Evolutionary conservation across 768 basidiomycete genomes (phyloP), one percentile per base, ranked within the genome.

Genomic region (Coprinopsis marcescibilis): DNA sequence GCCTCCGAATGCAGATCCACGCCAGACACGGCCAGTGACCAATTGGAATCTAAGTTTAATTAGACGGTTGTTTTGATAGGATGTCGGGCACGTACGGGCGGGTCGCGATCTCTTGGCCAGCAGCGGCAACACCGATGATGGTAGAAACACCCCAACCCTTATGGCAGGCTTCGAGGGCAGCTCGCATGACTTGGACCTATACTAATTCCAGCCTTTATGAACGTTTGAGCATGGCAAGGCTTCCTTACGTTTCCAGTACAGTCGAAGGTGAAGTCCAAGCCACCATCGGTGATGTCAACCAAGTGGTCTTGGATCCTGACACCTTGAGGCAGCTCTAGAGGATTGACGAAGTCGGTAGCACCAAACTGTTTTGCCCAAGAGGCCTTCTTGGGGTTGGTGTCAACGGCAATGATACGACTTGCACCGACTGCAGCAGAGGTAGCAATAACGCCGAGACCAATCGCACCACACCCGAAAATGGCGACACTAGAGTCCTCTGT

Each of bases 141-240:
- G 90, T 97, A 48, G 84, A 90, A 34, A 97, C 85, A 56, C 96
- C 96, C 96, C 96, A 99, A 12, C 96, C 96, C 63, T 98, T 98
- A 68, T 99, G 96, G 65, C 93, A 97, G n/a, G 93, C 89, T 69
- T 99, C 96, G 38, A 99, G 79, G 20, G 96, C 96, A 40, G 84
- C 72, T 51, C 94, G 81, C 94, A 96, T 97, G 52, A 95, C 92
- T 23, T 91, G 71, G 8, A 92, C 87, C 85, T 87, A 42, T n/a
- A 29, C 19, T 24, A 24, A 23, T 37, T 37, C 43, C 12, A 37
- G 8, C 21, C 21, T 38, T 2, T 27, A 19, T 45, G 7, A 47
- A 15, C 19, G 17, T 26, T 37, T 10, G 14, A 20, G 10, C 42
- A 15, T 1, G 21, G 24, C 17, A 3, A 29, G 12, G 27, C 8